Conservation (phyloP, 441 rosid genomes). For the Raphanus hybrid region DNA sequence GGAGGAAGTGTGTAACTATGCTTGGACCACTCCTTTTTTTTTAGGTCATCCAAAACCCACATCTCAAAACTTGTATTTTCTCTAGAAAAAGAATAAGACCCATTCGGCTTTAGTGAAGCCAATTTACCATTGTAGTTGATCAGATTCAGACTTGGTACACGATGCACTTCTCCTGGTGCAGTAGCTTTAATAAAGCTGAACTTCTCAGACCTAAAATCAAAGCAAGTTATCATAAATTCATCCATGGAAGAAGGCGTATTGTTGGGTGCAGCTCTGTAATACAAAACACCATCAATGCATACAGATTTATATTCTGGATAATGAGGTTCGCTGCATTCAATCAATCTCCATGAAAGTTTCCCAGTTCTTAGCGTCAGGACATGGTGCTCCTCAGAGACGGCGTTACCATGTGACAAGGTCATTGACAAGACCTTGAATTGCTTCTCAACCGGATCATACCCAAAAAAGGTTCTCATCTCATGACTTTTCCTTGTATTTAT, state of each 20-base stretch:
- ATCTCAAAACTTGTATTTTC: neutral
- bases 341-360: neutral
- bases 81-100: neutral
- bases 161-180: too few relatives aligned
- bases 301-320: neutral
- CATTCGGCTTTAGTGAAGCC: neutral
- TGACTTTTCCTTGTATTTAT: neutral
- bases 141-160: neutral
- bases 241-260: neutral
- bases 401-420: neutral
- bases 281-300: neutral
- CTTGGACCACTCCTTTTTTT: neutral
- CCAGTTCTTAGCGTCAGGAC: neutral
- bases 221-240: neutral
- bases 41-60: neutral
- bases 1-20: neutral
- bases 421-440: neutral
- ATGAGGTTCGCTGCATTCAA: neutral
- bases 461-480: neutral
- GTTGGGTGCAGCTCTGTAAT: neutral
- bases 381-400: neutral
- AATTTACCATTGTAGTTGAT: neutral
- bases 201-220: neutral
- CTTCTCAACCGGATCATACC: neutral
- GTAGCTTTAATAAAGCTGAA: neutral